phyloP scores from a whole-genome alignment of 1,284 basidiomycete genomes.

The Ceratobasidium sp. region DNA sequence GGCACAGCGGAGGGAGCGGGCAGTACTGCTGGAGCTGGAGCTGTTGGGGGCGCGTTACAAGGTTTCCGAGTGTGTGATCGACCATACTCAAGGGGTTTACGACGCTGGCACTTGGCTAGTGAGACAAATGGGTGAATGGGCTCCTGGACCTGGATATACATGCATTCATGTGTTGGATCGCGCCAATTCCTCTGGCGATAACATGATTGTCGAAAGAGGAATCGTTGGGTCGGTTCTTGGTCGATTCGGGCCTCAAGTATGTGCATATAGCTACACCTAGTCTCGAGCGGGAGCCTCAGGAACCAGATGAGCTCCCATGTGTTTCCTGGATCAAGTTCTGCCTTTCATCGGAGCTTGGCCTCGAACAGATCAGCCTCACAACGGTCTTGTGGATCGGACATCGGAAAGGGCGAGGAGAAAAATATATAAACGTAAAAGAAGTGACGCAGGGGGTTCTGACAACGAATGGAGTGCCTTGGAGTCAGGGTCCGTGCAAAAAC shows the following conservation, averaged over 20 bases:
- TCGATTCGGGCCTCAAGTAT: constrained; percentile 8
- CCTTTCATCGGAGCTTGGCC: not conserved
- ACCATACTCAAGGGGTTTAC: too few relatives aligned
- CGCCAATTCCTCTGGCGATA: not conserved
- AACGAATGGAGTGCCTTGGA: not conserved
- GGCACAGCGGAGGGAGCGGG: too few relatives aligned
- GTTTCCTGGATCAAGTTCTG: constrained; percentile 15
- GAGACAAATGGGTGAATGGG: too few relatives aligned
- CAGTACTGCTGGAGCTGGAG: too few relatives aligned
- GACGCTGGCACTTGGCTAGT: too few relatives aligned
- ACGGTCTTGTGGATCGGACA: constrained; percentile 1
- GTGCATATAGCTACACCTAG: not conserved
- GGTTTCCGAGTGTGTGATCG: too few relatives aligned
- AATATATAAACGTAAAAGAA: not conserved
- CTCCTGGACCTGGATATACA: too few relatives aligned
- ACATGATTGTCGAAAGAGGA: too few relatives aligned
- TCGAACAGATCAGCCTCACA: constrained; percentile 14
- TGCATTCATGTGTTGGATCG: not conserved
- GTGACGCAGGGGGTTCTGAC: not conserved
- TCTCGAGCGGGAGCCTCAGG: not conserved
- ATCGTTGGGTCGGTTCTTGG: not conserved
- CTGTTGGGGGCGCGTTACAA: too few relatives aligned
- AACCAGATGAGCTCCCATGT: constrained; percentile 16
- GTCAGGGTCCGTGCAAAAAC: not conserved
- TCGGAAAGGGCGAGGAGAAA: not conserved